Evolutionary conservation across 306 rosid genomes (phyloP).

Genomic region (Cucumis cinereus): DNA sequence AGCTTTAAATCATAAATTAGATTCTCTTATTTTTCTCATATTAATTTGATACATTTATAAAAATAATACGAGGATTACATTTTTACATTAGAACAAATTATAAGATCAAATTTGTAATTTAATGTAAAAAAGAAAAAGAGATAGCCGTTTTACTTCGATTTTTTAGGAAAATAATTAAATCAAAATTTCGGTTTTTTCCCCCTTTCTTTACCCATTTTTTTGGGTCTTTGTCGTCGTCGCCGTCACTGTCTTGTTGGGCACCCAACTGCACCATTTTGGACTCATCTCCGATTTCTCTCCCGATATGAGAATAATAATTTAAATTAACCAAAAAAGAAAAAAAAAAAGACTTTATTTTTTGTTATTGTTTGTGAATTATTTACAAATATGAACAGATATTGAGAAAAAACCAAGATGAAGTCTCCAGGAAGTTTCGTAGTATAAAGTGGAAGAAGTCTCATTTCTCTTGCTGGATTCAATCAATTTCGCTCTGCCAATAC

Average conservation of each 20-base stretch:
- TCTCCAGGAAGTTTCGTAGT: constrained; percentile 8
- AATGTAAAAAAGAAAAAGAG: too few relatives aligned
- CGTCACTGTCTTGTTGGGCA: background rate
- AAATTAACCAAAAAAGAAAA: background rate
- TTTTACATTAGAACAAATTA: too few relatives aligned
- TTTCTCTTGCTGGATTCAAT: constrained; percentile 6
- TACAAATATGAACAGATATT: background rate
- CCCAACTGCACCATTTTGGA: constrained; percentile 3
- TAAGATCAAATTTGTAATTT: too few relatives aligned
- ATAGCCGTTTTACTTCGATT: too few relatives aligned
- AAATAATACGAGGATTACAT: too few relatives aligned
- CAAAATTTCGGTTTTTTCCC: background rate
- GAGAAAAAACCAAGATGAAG: background rate
- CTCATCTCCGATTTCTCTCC: background rate
- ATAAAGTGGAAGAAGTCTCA: constrained; percentile 9
- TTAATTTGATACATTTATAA: too few relatives aligned
- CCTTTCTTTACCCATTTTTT: background rate
- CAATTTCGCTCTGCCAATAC: background rate
- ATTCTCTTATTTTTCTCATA: too few relatives aligned
- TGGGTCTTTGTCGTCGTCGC: background rate
- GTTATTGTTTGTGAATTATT: background rate
- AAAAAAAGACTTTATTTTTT: background rate
- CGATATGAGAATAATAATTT: background rate
- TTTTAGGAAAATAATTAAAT: too few relatives aligned
- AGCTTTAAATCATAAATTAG: too few relatives aligned